A percentile compares a stretch with the other conserved stretches of the same genome.
Evolutionary conservation across 148 eudicot species (phyloP).

Genomic region (Diospyros lotus): DNA sequence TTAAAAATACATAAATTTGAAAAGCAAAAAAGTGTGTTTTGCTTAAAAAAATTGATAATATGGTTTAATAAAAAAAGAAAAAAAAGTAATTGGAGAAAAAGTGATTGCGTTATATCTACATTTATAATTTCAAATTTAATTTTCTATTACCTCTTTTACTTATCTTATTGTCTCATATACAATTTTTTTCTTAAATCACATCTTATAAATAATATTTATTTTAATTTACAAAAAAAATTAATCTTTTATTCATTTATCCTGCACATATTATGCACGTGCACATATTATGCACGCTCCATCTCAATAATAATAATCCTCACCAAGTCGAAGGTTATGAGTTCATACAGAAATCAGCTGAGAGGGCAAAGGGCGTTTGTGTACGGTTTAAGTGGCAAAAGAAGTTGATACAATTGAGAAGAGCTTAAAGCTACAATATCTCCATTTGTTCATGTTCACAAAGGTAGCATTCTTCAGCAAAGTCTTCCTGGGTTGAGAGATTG

Average conservation of each 20-base stretch:
- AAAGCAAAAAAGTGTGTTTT: too few relatives aligned
- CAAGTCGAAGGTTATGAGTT: slow-evolving; percentile 69
- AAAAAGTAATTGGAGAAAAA: too few relatives aligned
- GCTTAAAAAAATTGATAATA: too few relatives aligned
- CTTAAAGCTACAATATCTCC: slow-evolving; percentile 42
- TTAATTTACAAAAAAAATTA: slow-evolving; percentile 6
- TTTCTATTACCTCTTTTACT: too few relatives aligned
- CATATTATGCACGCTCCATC: too few relatives aligned
- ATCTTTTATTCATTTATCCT: slow-evolving; percentile 14
- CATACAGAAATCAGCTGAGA: background rate
- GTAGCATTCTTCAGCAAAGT: slow-evolving; percentile 33
- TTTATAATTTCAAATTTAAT: too few relatives aligned
- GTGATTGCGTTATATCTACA: too few relatives aligned
- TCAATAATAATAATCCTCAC: slow-evolving; percentile 24
- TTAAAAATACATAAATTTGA: too few relatives aligned
- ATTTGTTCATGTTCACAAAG: slow-evolving; percentile 58
- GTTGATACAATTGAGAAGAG: slow-evolving; percentile 24
- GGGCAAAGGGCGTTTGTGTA: background rate
- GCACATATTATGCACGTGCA: too few relatives aligned
- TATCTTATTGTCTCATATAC: background rate
- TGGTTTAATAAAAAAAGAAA: too few relatives aligned
- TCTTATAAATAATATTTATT: background rate
- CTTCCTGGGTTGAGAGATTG: slow-evolving; percentile 44
- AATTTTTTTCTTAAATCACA: background rate
- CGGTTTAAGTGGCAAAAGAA: background rate